Evolutionary conservation across 805 yeast species (phyloP), one percentile per base, ranked within the genome.

Genomic region (Jamesozyma piceae): DNA sequence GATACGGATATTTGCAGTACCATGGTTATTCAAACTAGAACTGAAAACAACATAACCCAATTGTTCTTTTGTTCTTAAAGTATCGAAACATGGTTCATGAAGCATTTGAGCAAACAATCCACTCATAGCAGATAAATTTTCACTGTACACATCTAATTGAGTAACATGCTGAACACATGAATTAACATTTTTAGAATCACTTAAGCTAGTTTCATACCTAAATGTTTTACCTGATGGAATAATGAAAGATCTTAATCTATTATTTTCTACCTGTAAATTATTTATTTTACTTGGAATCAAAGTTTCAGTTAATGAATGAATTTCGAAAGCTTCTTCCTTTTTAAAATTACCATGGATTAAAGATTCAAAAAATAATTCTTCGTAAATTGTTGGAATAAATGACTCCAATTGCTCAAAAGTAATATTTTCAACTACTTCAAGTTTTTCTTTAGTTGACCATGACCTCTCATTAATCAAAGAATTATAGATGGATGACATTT

Each of bases 1-100:
- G 13, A 92, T 63, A 53, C 92, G 72, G 50, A 78, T 73, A 34
- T 60, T 58, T 14, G 58, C 54, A 5, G 82, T 74, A 19, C 92
- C 80, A 56, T 94, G 74, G 3, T 85, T 75, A 46, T 72, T 71
- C 47, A 82, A 68, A 21, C 74, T 66, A 0, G 94, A 84, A 35
- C 92, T 78, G 57, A 86, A 87, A 0, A 90, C 98, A 48, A 90
- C 88, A 55, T 90, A 90, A 2, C 98, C 98, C 27, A 90, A 71
- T 62, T 92, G 97, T 65, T 90, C 97, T 53, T 86, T 82, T 5
- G 98, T 90, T 63, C 98, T 75, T 44, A 90, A 71, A 48, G 83
- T 83, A 56, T 86, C 81, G 64, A 90, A 92, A 44, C 90, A 83
- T 4, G 96, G 97, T 58, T 90, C 97, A 50, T 75, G 77, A 39